Percentiles rank a stretch among this genome's conserved stretches.
These are phyloP conservation scores for Phytophthora rubi DNA, from an alignment of 352 stramenopile species.

Conservation along the genomic window DNA sequence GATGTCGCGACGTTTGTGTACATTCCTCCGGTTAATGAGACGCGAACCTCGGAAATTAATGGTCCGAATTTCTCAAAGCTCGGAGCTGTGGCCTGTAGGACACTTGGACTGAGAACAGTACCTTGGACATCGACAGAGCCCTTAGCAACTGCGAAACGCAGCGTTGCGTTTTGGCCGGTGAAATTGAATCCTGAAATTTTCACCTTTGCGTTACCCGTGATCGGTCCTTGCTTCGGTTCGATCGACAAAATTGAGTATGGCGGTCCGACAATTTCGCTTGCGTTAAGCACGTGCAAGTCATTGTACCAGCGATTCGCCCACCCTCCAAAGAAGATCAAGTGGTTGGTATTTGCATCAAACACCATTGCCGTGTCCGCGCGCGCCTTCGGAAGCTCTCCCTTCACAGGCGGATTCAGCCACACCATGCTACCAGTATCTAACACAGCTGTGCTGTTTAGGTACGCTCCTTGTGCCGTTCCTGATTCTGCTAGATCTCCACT, in stretches of 20 bases:
- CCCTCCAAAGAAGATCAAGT: constrained; percentile 95
- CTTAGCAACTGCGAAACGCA: constrained; percentile 94
- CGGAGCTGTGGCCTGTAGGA: constrained; percentile 91
- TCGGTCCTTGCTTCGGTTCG: constrained; percentile 90
- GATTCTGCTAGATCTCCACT: constrained; percentile 92
- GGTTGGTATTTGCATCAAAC: constrained; percentile 91
- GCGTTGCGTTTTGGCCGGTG: constrained; percentile 75
- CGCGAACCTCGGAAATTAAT: constrained; percentile 87
- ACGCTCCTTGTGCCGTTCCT: constrained; percentile 86
- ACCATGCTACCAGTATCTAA: constrained; percentile 92
- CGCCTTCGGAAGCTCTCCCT: constrained; percentile 83
- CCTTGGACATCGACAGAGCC: constrained; percentile 93
- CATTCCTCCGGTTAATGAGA: constrained; percentile 89
- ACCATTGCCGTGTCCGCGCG: constrained; percentile 94
- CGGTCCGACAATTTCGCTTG: constrained; percentile 94
- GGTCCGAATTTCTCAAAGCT: constrained; percentile 96
- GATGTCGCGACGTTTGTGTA: constrained; percentile 92
- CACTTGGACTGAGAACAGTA: constrained; percentile 81
- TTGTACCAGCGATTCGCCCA: constrained; percentile 97
- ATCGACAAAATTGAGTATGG: constrained; percentile 95
- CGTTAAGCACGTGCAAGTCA: constrained; percentile 93
- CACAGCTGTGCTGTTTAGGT: constrained; percentile 91
- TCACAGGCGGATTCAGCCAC: constrained; percentile 68
- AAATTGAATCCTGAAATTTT: constrained; percentile 95
- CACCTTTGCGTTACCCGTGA: constrained; percentile 93